Evolutionary conservation across 176 grass and related monocot species (phyloP).

Genomic region (Puccinellia tenuiflora): DNA sequence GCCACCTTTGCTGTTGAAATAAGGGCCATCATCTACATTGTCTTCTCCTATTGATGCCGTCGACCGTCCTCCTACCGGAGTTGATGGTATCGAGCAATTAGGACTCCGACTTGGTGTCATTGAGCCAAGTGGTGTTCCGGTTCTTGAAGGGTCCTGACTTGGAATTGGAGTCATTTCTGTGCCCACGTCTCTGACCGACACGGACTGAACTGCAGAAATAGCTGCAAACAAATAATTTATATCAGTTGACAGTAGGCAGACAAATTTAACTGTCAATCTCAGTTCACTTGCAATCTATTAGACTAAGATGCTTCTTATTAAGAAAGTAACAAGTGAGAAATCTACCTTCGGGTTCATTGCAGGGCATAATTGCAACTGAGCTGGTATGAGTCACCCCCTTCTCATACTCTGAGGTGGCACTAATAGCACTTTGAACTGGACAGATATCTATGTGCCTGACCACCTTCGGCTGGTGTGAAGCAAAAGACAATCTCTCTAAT

Average conservation of each 20-base stretch:
- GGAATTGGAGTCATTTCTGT: constrained; percentile 98
- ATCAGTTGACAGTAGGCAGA: not conserved
- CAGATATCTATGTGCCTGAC: constrained; percentile 36
- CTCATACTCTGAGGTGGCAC: constrained; percentile 6
- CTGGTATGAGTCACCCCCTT: constrained; percentile 16
- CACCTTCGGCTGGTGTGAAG: constrained; percentile 44
- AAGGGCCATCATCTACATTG: constrained; percentile 28
- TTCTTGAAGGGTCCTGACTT: constrained; percentile 76
- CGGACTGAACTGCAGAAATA: constrained; percentile 39
- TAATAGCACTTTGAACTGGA: constrained; percentile 5
- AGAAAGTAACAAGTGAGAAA: not conserved
- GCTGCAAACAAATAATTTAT: constrained; percentile 24
- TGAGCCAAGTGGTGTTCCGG: constrained; percentile 66
- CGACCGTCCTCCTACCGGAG: constrained; percentile 59
- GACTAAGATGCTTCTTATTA: not conserved
- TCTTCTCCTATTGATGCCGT: constrained; percentile 38
- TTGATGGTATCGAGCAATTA: constrained; percentile 71
- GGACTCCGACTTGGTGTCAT: constrained; percentile 73
- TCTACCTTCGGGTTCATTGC: constrained; percentile 53
- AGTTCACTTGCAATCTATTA: not conserved
- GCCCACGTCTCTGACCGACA: constrained; percentile 76
- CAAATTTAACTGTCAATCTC: not conserved
- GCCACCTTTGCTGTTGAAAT: constrained; percentile 50
- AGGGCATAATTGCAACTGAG: constrained; percentile 17
- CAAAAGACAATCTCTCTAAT: constrained; percentile 71